phyloP scores from a whole-genome alignment of 768 basidiomycete species.

The Psilocybe subaeruginosa region DNA sequence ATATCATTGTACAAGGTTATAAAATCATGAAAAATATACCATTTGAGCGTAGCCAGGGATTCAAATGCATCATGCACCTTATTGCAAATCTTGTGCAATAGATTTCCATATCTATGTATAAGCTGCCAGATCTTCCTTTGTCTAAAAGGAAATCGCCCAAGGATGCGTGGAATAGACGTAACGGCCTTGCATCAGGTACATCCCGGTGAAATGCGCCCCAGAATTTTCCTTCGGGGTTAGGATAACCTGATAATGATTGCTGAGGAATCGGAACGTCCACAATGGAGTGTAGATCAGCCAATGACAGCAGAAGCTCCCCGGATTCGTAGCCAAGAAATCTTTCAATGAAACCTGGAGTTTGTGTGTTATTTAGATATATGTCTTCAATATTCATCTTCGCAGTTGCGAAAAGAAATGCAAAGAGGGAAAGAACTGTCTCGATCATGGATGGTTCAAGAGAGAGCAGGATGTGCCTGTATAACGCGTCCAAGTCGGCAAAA shows the following conservation, averaged over 20 bases:
- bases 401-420: slow-evolving; percentile 1
- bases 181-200: background rate
- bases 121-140: background rate
- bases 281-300: slow-evolving; percentile 3
- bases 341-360: background rate
- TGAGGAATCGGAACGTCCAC: background rate
- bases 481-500: slow-evolving; percentile 3
- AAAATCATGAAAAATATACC: background rate
- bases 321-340: background rate
- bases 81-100: background rate
- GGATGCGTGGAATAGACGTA: slow-evolving; percentile 3
- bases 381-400: background rate
- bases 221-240: too few relatives aligned
- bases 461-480: background rate
- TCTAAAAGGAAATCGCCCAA: slow-evolving; percentile 6
- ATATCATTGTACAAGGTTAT: too few relatives aligned
- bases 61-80: background rate
- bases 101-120: background rate
- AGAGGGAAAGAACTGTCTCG: background rate
- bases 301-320: background rate
- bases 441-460: background rate
- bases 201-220: too few relatives aligned
- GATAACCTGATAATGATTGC: background rate
- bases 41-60: background rate
- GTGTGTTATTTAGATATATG: background rate